Percentiles rank a stretch among this genome's conserved stretches.
phyloP scores from a whole-genome alignment of 768 basidiomycete species.

The Rubroboletus satanas region DNA sequence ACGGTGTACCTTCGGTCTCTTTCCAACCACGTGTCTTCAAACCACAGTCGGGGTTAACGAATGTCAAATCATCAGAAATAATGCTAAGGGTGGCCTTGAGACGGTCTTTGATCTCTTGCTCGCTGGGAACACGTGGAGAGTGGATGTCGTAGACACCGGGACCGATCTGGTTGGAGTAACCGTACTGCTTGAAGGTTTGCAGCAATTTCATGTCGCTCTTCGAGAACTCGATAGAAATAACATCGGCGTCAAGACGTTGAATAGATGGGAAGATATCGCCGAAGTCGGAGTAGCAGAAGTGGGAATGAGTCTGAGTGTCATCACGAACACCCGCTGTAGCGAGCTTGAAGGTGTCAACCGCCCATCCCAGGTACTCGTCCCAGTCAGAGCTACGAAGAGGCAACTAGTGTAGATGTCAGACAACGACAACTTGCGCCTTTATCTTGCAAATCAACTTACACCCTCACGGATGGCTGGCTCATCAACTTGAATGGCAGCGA shows the following conservation, averaged over 20 bases:
- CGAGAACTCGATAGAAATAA: conserved; percentile 97
- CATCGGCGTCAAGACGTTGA: conserved; percentile 94
- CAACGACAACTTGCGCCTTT: not conserved
- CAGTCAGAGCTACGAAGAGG: conserved; percentile 96
- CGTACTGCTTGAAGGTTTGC: conserved; percentile 89
- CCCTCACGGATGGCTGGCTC: conserved; percentile 99
- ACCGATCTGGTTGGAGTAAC: conserved; percentile 96
- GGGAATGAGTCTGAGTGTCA: conserved; percentile 94
- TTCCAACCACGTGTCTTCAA: conserved; percentile 99
- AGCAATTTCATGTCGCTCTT: conserved; percentile 99
- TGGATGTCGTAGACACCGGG: conserved; percentile 99
- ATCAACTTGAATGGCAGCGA: conserved; percentile 98
- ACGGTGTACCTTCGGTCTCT: conserved; percentile 74
- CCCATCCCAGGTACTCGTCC: conserved; percentile 96
- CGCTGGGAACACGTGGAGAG: conserved; percentile 94
- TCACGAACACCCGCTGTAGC: conserved; percentile 94
- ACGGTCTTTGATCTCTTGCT: conserved; percentile 92
- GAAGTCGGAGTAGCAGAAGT: conserved; percentile 99
- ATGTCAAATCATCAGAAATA: conserved; percentile 76
- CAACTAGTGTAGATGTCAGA: conserved; percentile 44
- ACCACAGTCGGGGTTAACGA: conserved; percentile 97
- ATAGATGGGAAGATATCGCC: conserved; percentile 98
- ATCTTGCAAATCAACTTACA: conserved; percentile 42
- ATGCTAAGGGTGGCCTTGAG: conserved; percentile 79
- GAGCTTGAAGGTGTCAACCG: conserved; percentile 98